Evolutionary conservation across 108 stramenopile genomes (phyloP).

Genomic region (Nitzschia putrida): DNA sequence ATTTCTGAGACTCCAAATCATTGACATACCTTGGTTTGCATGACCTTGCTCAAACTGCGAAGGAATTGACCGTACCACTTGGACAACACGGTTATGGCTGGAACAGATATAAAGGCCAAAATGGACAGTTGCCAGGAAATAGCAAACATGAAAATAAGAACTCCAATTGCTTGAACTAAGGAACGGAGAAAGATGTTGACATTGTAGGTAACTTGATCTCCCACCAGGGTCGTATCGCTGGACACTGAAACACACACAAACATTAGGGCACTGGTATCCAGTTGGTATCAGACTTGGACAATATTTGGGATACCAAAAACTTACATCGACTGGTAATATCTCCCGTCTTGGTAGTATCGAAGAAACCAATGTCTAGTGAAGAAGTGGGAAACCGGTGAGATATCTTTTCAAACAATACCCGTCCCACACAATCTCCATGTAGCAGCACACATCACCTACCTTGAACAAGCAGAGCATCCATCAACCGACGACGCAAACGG

Average conservation of each 20-base stretch:
- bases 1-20: neutral
- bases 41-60: conserved; percentile 67
- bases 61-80: conserved; percentile 79
- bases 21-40: conserved; percentile 62
- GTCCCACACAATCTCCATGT: neutral
- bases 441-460: neutral
- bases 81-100: conserved; percentile 68
- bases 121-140: conserved; percentile 74
- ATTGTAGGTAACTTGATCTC: conserved; percentile 84
- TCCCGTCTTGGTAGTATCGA: conserved; percentile 79
- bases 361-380: conserved; percentile 73
- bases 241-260: conserved; percentile 35
- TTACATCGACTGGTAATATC: conserved; percentile 69
- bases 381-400: neutral
- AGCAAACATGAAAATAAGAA: conserved; percentile 80
- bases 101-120: conserved; percentile 81
- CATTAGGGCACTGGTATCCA: neutral
- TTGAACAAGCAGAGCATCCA: conserved; percentile 68
- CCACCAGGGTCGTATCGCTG: conserved; percentile 78
- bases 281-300: neutral
- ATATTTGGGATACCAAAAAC: neutral
- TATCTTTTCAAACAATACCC: neutral
- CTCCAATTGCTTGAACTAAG: conserved; percentile 72
- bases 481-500: conserved; percentile 63
- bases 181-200: conserved; percentile 81